Conservation (phyloP, 2,329 filamentous ascomycete genomes). For the Plenodomus biglobosus region DNA sequence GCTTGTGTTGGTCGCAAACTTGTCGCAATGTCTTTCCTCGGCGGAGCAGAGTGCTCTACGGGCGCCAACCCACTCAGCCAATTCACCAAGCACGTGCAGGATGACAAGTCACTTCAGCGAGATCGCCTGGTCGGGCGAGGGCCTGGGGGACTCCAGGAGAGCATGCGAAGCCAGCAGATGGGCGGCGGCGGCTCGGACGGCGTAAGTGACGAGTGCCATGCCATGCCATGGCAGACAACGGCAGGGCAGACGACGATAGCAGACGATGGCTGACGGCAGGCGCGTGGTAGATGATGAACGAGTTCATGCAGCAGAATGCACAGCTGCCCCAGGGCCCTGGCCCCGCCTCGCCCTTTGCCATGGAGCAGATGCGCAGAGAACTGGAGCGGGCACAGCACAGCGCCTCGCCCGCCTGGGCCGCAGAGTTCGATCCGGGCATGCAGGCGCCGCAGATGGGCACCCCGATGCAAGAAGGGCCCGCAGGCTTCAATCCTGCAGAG, state of each 20-base stretch:
- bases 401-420: slow-evolving; percentile 62
- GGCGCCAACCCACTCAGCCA: slow-evolving; percentile 94
- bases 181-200: slow-evolving; percentile 69
- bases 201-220: slow-evolving; percentile 25
- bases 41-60: slow-evolving; percentile 94
- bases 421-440: slow-evolving; percentile 63
- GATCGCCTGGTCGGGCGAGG: slow-evolving; percentile 80
- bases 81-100: slow-evolving; percentile 94
- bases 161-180: slow-evolving; percentile 73
- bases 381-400: slow-evolving; percentile 58
- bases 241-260: no score
- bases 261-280: slow-evolving; percentile 26
- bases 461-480: slow-evolving; percentile 60
- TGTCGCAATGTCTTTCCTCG: slow-evolving; percentile 83
- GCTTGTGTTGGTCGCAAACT: no score
- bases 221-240: not conserved
- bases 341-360: slow-evolving; percentile 61
- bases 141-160: slow-evolving; percentile 69
- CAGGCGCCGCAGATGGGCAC: slow-evolving; percentile 69
- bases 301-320: slow-evolving; percentile 80
- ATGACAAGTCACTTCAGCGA: slow-evolving; percentile 92
- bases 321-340: slow-evolving; percentile 59
- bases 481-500: slow-evolving; percentile 74
- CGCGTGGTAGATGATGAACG: slow-evolving; percentile 78
- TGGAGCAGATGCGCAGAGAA: slow-evolving; percentile 67